Evolutionary conservation across 2,329 filamentous ascomycete species (phyloP), one percentile per base, ranked within the genome.

Genomic region (Sphaerulina musiva): DNA sequence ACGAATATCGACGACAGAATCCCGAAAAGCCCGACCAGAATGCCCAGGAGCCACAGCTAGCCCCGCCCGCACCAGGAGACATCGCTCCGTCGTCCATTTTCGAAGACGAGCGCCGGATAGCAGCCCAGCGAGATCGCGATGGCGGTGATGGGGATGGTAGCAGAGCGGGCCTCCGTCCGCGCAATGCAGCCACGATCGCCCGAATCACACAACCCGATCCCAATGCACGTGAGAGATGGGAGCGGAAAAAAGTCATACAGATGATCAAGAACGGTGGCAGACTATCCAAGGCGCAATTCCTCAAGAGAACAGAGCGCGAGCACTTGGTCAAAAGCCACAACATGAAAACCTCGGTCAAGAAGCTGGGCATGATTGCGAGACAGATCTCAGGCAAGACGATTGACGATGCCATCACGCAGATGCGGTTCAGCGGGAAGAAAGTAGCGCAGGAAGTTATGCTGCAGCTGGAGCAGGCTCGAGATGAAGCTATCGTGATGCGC

Each of bases 391-490:
- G 93, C 62, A 97, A 96, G 80, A 85, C 85, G n/a, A 78, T 98
- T 57, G 89, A 95, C 54, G 91, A 98, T 36, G 93, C 93, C 11
- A 88, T 97, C 62, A 74, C 87, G 51, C 93, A 98, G 78, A 95
- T 98, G 89, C 82, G 85, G 53, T 97, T 92, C 76, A 92, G 86
- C 71, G 89, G 89, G 77, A 98, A 98, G 81, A 92, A 90, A 76
- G 87, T 86, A 59, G 88, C 92, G 6, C 77, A 81, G 62, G 89
- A 95, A 66, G 82, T 97, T 29, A 76, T 81, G 62, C 84, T 83
- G 67, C 87, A 93, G 67, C 76, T 98, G 14, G 82, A 93, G 67
- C 80, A 87, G 64, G 91, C 92, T 1, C 82, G 86, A 54, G 88
- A 95, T 67, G 76, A 85, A 66, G 93, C 93, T 36, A 77, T 95